Evolutionary conservation across 2,329 filamentous ascomycete genomes (phyloP).

Genomic region (Penicillium decumbens): DNA sequence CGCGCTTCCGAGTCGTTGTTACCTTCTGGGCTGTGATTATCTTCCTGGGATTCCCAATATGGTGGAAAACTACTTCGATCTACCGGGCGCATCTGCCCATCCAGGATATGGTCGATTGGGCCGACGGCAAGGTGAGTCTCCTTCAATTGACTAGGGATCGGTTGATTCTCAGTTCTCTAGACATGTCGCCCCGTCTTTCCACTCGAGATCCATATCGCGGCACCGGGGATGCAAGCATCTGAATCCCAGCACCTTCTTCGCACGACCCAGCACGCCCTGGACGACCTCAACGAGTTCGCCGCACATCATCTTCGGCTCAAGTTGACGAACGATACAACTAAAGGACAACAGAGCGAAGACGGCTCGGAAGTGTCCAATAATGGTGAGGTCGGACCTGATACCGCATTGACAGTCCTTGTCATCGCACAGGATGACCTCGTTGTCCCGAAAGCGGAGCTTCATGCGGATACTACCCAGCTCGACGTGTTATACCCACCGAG

Average conservation of each 20-base stretch:
- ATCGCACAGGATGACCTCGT: conserved; percentile 49
- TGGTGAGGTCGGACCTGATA: conserved; percentile 30
- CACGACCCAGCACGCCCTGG: conserved; percentile 78
- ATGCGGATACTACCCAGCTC: conserved; percentile 65
- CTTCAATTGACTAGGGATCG: background rate
- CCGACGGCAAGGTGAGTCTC: conserved; percentile 69
- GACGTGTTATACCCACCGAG: conserved; percentile 72
- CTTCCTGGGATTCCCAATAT: conserved; percentile 81
- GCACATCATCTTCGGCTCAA: conserved; percentile 75
- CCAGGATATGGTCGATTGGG: conserved; percentile 84
- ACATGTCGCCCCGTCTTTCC: conserved; percentile 85
- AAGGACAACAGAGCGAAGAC: conserved; percentile 8
- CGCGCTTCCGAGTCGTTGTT: conserved; percentile 69
- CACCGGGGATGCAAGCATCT: conserved; percentile 58
- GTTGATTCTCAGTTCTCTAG: conserved; percentile 45
- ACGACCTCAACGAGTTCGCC: conserved; percentile 80
- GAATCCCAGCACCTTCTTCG: conserved; percentile 71
- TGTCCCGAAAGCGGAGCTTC: conserved; percentile 58
- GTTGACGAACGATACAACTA: conserved; percentile 43
- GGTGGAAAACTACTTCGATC: conserved; percentile 92
- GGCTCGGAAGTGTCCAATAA: conserved; percentile 4
- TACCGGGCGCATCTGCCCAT: conserved; percentile 81
- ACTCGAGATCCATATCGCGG: conserved; percentile 72
- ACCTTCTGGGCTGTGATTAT: conserved; percentile 90
- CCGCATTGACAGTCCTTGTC: conserved; percentile 67